Conservation (phyloP, 176 grass and related monocot genomes). For the Musa beccarii region DNA sequence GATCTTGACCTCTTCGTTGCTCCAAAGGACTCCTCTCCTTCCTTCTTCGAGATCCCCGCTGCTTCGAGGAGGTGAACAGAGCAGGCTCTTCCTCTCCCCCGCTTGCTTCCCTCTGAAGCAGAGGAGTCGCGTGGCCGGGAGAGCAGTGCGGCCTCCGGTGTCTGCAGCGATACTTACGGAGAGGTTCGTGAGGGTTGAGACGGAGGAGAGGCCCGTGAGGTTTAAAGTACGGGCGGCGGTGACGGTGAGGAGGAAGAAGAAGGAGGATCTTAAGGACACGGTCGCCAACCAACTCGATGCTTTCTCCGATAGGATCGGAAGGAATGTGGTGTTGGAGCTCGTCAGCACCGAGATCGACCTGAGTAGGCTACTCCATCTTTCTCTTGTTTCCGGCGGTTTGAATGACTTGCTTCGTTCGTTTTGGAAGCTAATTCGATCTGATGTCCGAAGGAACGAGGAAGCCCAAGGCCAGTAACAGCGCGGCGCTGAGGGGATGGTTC, state of each 20-base stretch:
- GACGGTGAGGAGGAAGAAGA: slow-evolving; percentile 60
- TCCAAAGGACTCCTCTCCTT: slow-evolving; percentile 1
- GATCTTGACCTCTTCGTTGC: slow-evolving; percentile 2
- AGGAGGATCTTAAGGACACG: slow-evolving; percentile 37
- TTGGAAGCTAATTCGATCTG: neutral
- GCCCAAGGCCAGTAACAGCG: slow-evolving; percentile 44
- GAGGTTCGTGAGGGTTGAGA: slow-evolving; percentile 14
- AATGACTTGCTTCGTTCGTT: neutral
- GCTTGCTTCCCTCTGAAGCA: neutral
- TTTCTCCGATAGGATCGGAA: slow-evolving; percentile 46
- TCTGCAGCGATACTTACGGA: slow-evolving; percentile 32
- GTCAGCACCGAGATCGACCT: slow-evolving; percentile 71
- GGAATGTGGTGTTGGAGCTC: slow-evolving; percentile 59
- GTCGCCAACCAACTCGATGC: slow-evolving; percentile 61
- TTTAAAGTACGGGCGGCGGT: slow-evolving; percentile 59
- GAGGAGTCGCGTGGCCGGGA: neutral
- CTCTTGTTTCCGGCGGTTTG: neutral
- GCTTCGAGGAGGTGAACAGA: neutral
- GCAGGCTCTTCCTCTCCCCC: neutral
- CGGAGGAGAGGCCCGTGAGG: slow-evolving; percentile 34
- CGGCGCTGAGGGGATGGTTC: slow-evolving; percentile 60
- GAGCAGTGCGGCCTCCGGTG: neutral
- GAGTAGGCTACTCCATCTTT: slow-evolving; percentile 27
- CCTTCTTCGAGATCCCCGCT: slow-evolving; percentile 1
- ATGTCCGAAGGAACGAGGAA: slow-evolving; percentile 28